These are phyloP conservation scores for Aureobasidium sp. DNA, from an alignment of 2,329 filamentous ascomycete genomes.

Conservation along the genomic window DNA sequence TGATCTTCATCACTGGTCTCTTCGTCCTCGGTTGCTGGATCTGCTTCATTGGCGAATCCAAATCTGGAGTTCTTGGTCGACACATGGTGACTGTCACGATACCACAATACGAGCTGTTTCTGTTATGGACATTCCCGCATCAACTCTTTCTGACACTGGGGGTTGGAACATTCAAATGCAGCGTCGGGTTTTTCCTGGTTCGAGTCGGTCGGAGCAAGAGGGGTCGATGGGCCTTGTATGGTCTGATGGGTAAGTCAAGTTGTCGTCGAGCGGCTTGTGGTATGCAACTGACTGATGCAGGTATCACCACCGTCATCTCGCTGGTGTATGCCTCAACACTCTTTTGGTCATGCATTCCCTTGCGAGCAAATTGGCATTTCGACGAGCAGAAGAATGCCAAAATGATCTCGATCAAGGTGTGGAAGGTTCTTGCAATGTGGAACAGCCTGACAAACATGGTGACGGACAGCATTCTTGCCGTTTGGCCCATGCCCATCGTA, in stretches of 20 bases:
- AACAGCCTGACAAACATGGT: not conserved
- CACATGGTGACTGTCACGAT: not conserved
- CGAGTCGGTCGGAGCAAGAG: not conserved
- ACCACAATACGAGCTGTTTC: not conserved
- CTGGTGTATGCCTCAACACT: not conserved
- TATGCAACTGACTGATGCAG: not conserved
- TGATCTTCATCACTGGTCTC: not conserved
- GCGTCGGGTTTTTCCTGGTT: not conserved
- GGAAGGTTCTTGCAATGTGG: not conserved
- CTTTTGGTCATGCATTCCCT: not conserved
- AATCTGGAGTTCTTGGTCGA: not conserved
- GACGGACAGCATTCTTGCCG: not conserved
- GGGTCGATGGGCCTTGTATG: not conserved
- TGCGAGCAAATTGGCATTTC: not conserved
- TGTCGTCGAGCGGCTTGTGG: not conserved
- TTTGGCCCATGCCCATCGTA: not conserved
- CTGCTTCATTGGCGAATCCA: not conserved
- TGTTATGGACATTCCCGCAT: conserved; percentile 1
- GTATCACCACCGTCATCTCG: not conserved
- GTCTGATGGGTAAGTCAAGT: not conserved
- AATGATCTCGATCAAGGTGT: not conserved
- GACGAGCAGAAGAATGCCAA: conserved; percentile 1
- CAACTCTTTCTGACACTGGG: not conserved
- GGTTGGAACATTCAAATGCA: not conserved
- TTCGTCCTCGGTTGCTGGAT: not conserved